Evolutionary conservation across 2,329 filamentous ascomycete genomes (phyloP).

Genomic region (Penicillium crustosum): DNA sequence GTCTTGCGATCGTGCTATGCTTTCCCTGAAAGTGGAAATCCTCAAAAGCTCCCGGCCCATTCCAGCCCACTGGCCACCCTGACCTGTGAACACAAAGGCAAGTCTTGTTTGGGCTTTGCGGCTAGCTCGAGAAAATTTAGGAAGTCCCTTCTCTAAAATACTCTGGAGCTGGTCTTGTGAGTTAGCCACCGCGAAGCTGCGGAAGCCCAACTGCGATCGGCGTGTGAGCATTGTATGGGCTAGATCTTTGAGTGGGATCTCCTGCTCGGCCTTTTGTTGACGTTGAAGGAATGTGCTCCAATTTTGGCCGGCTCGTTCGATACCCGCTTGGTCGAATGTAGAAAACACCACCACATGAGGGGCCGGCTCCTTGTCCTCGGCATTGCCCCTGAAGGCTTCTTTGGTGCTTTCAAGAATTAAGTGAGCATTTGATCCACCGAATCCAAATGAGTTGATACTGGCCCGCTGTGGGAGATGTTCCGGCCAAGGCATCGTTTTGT

Average conservation of each 20-base stretch:
- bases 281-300: slow-evolving; percentile 17
- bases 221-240: slow-evolving; percentile 21
- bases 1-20: slow-evolving; percentile 8
- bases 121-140: slow-evolving; percentile 16
- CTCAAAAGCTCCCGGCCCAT: slow-evolving; percentile 44
- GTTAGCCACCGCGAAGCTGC: slow-evolving; percentile 21
- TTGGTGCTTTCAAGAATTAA: slow-evolving; percentile 23
- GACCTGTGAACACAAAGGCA: slow-evolving; percentile 44
- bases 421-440: slow-evolving; percentile 30
- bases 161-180: slow-evolving; percentile 13
- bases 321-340: slow-evolving; percentile 19
- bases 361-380: slow-evolving; percentile 10
- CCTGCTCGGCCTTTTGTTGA: slow-evolving; percentile 6
- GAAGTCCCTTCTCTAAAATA: slow-evolving; percentile 10
- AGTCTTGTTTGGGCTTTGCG: slow-evolving; percentile 17
- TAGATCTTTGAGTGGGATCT: slow-evolving; percentile 9
- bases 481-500: slow-evolving; percentile 23
- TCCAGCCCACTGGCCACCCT: slow-evolving; percentile 45
- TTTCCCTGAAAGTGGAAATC: slow-evolving; percentile 14
- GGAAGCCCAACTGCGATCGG: slow-evolving; percentile 20
- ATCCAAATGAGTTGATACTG: slow-evolving; percentile 32
- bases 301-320: slow-evolving; percentile 15
- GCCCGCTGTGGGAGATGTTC: slow-evolving; percentile 18
- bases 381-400: slow-evolving; percentile 10
- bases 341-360: slow-evolving; percentile 20